These are phyloP conservation scores for Triticum turgidum DNA, from an alignment of 176 grass and related monocot genomes.

Conservation along the genomic window DNA sequence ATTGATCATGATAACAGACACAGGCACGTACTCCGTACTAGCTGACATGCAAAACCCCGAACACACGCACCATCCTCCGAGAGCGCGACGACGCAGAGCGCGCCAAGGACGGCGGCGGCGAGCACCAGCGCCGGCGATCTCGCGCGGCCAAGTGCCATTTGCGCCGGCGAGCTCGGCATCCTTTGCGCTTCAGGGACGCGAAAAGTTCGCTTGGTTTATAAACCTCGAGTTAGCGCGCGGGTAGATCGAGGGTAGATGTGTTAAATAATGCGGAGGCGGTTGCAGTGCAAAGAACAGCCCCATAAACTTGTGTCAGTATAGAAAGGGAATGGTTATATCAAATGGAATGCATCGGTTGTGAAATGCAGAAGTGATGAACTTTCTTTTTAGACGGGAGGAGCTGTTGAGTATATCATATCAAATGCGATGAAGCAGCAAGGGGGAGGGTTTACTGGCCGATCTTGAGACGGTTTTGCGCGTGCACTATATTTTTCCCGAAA, in stretches of 20 bases:
- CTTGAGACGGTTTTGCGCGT: slow-evolving; percentile 27
- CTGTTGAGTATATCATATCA: background rate
- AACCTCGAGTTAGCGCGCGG: slow-evolving; percentile 23
- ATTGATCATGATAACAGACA: background rate
- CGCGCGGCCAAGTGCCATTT: slow-evolving; percentile 19
- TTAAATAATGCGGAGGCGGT: background rate
- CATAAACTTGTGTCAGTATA: background rate
- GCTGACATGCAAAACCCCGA: background rate
- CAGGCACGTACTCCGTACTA: background rate
- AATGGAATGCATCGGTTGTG: slow-evolving; percentile 3
- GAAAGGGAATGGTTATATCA: background rate
- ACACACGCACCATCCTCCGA: slow-evolving; percentile 30
- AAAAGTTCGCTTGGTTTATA: slow-evolving; percentile 43
- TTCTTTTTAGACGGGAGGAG: background rate
- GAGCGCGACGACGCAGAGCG: slow-evolving; percentile 6
- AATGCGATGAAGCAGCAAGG: slow-evolving; percentile 10
- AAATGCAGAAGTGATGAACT: slow-evolving; percentile 13
- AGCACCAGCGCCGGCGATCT: slow-evolving; percentile 4
- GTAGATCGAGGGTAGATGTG: slow-evolving; percentile 45
- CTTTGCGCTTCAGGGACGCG: background rate
- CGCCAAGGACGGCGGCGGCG: background rate
- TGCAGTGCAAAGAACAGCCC: slow-evolving; percentile 29
- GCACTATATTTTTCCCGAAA: background rate
- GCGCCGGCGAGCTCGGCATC: background rate
- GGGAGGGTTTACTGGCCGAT: slow-evolving; percentile 49